Evolutionary conservation across 179 eudicot species (phyloP), one percentile per base, ranked within the genome.

Genomic region (Dionaea muscipula): DNA sequence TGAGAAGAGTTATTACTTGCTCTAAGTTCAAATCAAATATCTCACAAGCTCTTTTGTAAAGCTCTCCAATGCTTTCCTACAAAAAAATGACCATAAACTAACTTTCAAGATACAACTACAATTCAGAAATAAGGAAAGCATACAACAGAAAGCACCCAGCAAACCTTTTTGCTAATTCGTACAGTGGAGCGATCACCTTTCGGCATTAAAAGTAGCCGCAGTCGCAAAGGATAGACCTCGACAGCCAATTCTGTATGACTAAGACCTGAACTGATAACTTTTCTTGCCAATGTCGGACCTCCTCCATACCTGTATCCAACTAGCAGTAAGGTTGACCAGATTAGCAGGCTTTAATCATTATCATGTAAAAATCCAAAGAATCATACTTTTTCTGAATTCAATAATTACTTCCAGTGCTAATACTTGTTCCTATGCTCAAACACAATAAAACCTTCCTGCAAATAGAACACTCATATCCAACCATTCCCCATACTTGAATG

Each of bases 151-250:
- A 26, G 35, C 11, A 14, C 44, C 8, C 51, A 22, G n/a, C 48
- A 40, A 72, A 86, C 97, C 95, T 84, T 90, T 80, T 86, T 90
- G 82, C 97, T 83, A 55, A 90, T 90, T 70, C 94, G 73, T 66
- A 81, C 70, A 37, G 70, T 53, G 51, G 81, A 68, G 38, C 78
- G 74, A 52, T 75, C 97, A 38, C 80, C 85, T 72, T 75, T 90
- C 33, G 87, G 91, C 64, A 68, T 73, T 67, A 84, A 66, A 75
- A 81, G 81, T 66, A 90, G 79, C 61, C 82, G 85, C 57, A 90
- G 90, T 26, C 90, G 87, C 65, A 90, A 58, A 23, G 95, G 95
- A 71, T 90, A 86, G 25, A 90, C 97, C 70, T 90, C 95, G 43
- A 90, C 78, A 16, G 94, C 76, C 76, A 86, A 70, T 59, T 83